Conservation (phyloP, 1,139 yeast genomes). For the Scheffersomyces segobiensis region DNA sequence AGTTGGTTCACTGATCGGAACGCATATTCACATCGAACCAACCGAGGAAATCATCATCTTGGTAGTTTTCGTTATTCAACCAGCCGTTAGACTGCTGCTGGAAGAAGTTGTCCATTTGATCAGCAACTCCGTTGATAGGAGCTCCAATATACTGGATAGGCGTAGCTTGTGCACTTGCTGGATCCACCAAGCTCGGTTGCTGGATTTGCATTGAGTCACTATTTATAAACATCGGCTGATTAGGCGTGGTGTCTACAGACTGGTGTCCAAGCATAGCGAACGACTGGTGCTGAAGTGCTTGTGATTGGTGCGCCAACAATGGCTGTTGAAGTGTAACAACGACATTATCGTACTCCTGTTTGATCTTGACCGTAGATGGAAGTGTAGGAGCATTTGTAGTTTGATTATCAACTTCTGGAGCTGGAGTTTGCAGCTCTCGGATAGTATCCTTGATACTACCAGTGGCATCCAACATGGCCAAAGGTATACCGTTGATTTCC, state of each 20-base stretch:
- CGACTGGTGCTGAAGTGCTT: neutral
- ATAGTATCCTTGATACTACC: slow-evolving; percentile 54
- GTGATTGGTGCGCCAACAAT: neutral
- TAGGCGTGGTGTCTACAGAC: slow-evolving; percentile 6
- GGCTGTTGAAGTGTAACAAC: neutral
- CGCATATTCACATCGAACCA: slow-evolving; percentile 77
- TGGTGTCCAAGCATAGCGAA: slow-evolving; percentile 2
- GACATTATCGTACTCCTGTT: neutral
- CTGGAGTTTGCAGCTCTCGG: slow-evolving; percentile 1
- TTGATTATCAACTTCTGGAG: neutral
- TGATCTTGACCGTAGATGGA: neutral
- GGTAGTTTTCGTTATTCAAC: slow-evolving; percentile 65
- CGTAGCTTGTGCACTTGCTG: slow-evolving; percentile 11
- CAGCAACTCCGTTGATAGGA: slow-evolving; percentile 23
- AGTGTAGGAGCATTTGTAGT: neutral
- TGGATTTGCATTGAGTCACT: slow-evolving; percentile 1
- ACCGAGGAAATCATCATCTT: slow-evolving; percentile 84
- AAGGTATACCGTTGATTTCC: slow-evolving; percentile 78
- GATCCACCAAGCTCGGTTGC: slow-evolving; percentile 4
- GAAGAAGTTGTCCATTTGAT: slow-evolving; percentile 58
- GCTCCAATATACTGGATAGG: slow-evolving; percentile 10
- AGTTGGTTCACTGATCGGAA: slow-evolving; percentile 19
- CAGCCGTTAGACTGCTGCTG: slow-evolving; percentile 85
- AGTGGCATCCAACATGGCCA: slow-evolving; percentile 77
- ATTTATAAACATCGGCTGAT: slow-evolving; percentile 1